Base-by-base conservation (phyloP, 1,139 yeast species). In the Saccharomyces hybrid region DNA sequence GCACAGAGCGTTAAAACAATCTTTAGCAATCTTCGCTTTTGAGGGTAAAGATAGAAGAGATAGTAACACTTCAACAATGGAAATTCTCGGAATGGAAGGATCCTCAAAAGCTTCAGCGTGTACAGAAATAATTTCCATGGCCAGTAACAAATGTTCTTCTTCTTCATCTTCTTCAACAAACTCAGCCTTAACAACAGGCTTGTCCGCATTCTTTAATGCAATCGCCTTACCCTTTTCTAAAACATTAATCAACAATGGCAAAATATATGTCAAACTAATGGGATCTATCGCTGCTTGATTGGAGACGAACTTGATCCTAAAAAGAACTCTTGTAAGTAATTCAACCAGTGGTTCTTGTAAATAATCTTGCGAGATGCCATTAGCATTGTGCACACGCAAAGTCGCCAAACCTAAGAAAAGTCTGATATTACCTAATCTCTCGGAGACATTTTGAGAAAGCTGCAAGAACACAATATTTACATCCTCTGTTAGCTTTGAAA, bases 141-240 rank as follows among this genome's bases (percentile, higher is more conserved):
- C 88, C 56, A 93, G 74, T 55, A 88, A 72, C 50, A 89, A 73
- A 62, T 88, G 95, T 68, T 91, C 98, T 69, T 91, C 98, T 64
- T 86, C 88, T 28, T 86, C 87, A 58, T 88, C 95, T 66, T 87
- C 95, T 58, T 85, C 86, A 38, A 76, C 81, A 73, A 80, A 87
- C 68, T 80, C 97, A 47, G 81, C 79, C 54, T 69, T 76, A 41
- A 68, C 69, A 38, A 74, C 78, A 50, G 82, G 83, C 31, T 75
- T 74, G 50, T 74, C 75, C 0, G 82, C 74, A 61, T 78, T 80
- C 61, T 73, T 78, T 53, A 78, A 63, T 1, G 86, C 79, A 49
- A 78, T 79, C 2, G 68, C 68, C 57, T 79, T 81, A 57, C 91
- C 90, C 54, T 76, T 78, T 54, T 82, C 81, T 59, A 86, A 72